A percentile compares a stretch with the other conserved stretches of the same genome.
Evolutionary conservation across 352 stramenopile genomes (phyloP).

Genomic region (Blastocystis sp.): DNA sequence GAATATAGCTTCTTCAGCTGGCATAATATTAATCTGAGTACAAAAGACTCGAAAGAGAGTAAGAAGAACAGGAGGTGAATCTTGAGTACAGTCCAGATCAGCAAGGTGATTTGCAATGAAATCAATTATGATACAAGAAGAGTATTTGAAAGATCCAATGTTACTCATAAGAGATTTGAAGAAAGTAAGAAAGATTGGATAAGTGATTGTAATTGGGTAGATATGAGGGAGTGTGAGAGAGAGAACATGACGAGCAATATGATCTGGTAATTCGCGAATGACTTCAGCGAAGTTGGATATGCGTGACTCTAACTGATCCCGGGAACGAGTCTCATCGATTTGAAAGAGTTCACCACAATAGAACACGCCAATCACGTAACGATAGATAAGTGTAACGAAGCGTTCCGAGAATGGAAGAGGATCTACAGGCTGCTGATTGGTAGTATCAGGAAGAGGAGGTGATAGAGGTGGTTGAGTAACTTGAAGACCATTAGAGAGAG

Average conservation of each 20-base stretch:
- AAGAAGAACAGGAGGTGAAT: constrained; percentile 1
- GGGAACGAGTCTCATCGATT: neutral
- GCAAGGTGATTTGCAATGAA: constrained; percentile 26
- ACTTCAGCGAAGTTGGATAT: constrained; percentile 7
- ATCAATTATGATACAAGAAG: neutral
- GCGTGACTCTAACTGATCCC: constrained; percentile 2
- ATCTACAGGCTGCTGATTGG: neutral
- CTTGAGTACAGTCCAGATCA: neutral
- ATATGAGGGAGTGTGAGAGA: neutral
- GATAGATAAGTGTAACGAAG: constrained; percentile 34
- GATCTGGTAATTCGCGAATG: neutral
- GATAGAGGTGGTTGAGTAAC: neutral
- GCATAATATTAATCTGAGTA: constrained; percentile 20
- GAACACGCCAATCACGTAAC: constrained; percentile 20
- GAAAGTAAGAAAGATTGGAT: constrained; percentile 45
- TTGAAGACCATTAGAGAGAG: neutral
- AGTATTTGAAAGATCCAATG: constrained; percentile 5
- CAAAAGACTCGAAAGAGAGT: constrained; percentile 5
- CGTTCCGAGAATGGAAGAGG: constrained; percentile 2
- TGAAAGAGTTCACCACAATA: constrained; percentile 33
- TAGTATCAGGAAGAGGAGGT: neutral
- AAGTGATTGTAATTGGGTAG: constrained; percentile 14
- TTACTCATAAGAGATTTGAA: neutral
- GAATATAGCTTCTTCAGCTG: constrained; percentile 8
- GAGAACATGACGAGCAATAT: neutral